Conservation (phyloP, 2,329 filamentous ascomycete species). For the Phyllosticta capitalensis region DNA sequence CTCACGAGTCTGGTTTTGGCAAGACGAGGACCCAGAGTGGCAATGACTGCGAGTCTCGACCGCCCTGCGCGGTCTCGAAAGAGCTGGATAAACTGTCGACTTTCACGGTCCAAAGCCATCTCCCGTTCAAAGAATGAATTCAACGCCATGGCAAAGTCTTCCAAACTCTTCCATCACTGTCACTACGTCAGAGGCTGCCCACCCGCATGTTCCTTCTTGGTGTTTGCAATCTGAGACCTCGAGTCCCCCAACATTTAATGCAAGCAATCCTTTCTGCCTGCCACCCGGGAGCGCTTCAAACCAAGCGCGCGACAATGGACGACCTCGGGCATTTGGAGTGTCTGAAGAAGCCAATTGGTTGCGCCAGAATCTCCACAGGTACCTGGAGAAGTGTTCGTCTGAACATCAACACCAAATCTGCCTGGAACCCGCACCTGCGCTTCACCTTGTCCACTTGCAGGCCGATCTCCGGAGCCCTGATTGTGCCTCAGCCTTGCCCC, state of each 20-base stretch:
- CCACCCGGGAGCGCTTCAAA: not conserved
- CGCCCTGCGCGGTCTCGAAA: not conserved
- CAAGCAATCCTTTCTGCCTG: not conserved
- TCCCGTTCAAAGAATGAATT: not conserved
- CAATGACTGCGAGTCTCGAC: not conserved
- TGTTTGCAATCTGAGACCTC: not conserved
- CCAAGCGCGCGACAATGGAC: not conserved
- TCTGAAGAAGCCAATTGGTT: not conserved
- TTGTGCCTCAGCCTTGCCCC: not conserved
- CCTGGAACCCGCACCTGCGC: not conserved
- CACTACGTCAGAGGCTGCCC: not conserved
- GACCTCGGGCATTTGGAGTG: not conserved
- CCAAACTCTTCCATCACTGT: not conserved
- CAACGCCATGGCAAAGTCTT: not conserved
- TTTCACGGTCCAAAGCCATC: not conserved
- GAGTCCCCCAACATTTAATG: not conserved
- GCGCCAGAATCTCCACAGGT: not conserved
- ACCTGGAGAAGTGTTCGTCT: not conserved
- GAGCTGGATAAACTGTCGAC: not conserved
- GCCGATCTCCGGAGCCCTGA: not conserved
- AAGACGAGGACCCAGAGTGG: not conserved
- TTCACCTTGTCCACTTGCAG: not conserved
- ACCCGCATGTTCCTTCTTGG: not conserved
- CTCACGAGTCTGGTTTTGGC: not conserved
- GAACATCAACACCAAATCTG: not conserved